Evolutionary conservation across 345 rosid species (phyloP).

Genomic region (Salix koriyanagi): DNA sequence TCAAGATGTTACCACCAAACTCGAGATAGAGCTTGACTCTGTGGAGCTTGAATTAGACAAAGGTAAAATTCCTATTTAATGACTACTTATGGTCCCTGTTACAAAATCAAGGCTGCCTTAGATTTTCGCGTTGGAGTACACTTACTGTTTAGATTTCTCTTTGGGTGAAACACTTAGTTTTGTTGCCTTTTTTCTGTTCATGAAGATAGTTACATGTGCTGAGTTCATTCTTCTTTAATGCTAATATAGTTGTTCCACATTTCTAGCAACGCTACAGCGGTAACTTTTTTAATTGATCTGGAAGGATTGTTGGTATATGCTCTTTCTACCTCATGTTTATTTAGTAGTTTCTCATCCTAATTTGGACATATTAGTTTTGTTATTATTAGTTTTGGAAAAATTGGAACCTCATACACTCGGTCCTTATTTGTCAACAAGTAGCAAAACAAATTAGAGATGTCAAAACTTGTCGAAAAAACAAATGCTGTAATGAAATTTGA

Average conservation of each 20-base stretch:
- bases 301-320: neutral
- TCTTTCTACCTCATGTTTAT: neutral
- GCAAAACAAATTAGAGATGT: neutral
- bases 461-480: neutral
- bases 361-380: neutral
- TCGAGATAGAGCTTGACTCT: constrained; percentile 83
- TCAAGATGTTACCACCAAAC: constrained; percentile 78
- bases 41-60: constrained; percentile 89
- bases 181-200: neutral
- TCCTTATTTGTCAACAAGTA: neutral
- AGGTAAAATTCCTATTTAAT: constrained; percentile 43
- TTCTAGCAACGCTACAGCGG: neutral
- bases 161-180: neutral
- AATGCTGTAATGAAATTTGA: neutral
- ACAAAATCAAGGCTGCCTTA: neutral
- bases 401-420: neutral
- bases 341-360: neutral
- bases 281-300: neutral
- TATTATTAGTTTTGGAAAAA: neutral
- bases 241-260: neutral
- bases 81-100: neutral
- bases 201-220: neutral
- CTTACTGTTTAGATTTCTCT: neutral
- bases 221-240: neutral
- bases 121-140: neutral